phyloP scores from a whole-genome alignment of 768 basidiomycete genomes.

The Glaciozyma antarctica region DNA sequence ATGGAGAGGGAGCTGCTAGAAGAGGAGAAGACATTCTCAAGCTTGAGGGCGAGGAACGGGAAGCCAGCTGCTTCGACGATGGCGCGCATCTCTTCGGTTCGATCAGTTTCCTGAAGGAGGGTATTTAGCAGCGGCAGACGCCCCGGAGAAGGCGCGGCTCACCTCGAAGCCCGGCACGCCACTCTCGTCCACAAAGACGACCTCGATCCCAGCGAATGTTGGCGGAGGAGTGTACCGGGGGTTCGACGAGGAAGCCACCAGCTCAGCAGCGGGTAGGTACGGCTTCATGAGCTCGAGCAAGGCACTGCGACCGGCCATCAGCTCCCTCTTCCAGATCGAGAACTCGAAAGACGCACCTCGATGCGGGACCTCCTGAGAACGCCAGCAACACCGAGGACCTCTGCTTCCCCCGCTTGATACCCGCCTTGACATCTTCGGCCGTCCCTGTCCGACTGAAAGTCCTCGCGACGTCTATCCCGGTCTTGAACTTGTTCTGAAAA shows the following conservation, averaged over 20 bases:
- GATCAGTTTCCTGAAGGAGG: background rate
- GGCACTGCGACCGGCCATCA: conserved; percentile 9
- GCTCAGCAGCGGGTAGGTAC: conserved; percentile 1
- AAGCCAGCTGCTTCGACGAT: conserved; percentile 10
- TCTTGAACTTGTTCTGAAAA: conserved; percentile 7
- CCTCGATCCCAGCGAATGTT: conserved; percentile 4
- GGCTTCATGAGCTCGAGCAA: conserved; percentile 27
- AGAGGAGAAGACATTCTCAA: conserved; percentile 8
- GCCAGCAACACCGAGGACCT: conserved; percentile 14
- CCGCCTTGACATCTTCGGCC: background rate
- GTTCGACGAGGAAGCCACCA: background rate
- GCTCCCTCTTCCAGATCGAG: background rate
- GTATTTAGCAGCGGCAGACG: background rate
- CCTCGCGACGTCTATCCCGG: conserved; percentile 6
- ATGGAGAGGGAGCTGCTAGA: background rate
- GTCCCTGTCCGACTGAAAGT: background rate
- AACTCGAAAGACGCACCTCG: conserved; percentile 5
- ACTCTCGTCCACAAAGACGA: conserved; percentile 21
- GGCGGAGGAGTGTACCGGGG: background rate
- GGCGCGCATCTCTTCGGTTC: conserved; percentile 4
- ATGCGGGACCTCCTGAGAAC: conserved; percentile 14
- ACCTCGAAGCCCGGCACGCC: conserved; percentile 3
- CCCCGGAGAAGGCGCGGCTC: background rate
- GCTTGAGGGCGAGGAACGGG: conserved; percentile 9
- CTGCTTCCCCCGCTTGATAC: background rate